phyloP scores from a whole-genome alignment of 2,329 filamentous ascomycete genomes.

The Microdochium paspali region DNA sequence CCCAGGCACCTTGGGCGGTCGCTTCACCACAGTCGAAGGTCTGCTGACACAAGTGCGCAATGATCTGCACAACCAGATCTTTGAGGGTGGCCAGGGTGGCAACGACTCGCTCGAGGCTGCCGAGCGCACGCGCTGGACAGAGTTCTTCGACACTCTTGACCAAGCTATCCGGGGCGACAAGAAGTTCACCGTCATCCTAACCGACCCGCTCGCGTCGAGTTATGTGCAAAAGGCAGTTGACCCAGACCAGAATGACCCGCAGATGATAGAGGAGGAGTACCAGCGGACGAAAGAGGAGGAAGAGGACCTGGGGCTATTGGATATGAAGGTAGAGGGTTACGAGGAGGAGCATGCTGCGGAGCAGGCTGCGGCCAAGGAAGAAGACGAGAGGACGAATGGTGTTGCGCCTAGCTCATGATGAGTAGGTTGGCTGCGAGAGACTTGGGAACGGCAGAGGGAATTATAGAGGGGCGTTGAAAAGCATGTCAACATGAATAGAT shows the following conservation, averaged over 20 bases:
- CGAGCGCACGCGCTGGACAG: conserved; percentile 64
- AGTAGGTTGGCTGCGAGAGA: no score
- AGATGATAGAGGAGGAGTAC: conserved; percentile 76
- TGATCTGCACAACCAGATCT: conserved; percentile 82
- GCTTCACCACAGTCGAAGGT: conserved; percentile 95
- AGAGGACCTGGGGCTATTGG: conserved; percentile 79
- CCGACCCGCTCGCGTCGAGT: conserved; percentile 83
- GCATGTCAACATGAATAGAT: no score
- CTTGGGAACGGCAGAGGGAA: no score
- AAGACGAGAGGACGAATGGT: no score
- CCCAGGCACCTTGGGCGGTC: conserved; percentile 86
- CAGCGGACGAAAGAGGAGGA: conserved; percentile 84
- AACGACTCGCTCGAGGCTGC: conserved; percentile 65
- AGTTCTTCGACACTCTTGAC: conserved; percentile 71
- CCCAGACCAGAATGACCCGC: conserved; percentile 59
- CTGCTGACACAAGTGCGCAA: conserved; percentile 86
- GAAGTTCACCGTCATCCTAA: conserved; percentile 74
- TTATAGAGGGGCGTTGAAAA: no score
- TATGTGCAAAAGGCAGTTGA: conserved; percentile 89
- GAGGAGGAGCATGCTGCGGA: conserved; percentile 39
- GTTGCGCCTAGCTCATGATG: not conserved
- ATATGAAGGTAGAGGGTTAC: conserved; percentile 91
- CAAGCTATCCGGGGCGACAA: conserved; percentile 70
- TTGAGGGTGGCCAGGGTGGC: conserved; percentile 64
- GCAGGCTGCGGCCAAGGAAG: conserved; percentile 9